Base-by-base conservation (phyloP, 805 yeast species). In the Saccharomycopsis fibuligera region DNA sequence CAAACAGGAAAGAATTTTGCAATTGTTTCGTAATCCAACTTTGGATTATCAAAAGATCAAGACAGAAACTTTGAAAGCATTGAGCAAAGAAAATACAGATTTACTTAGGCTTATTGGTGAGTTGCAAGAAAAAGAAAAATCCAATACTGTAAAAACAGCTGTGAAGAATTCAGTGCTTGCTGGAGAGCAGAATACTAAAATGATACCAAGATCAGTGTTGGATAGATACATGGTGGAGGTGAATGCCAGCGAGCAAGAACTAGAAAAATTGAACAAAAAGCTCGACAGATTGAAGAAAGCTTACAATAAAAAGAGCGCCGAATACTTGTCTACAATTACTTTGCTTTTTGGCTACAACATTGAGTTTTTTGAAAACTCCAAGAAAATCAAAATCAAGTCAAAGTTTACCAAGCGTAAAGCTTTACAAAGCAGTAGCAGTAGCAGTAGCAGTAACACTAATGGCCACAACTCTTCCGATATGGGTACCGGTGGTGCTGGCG, bases 291-390 rank as follows among this genome's bases (percentile, higher is more conserved):
- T 74, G 17, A 75, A 69, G 54, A 78, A 81, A 54, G 73, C 76
- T 5, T 87, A 78, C 60, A 65, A 78, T 16, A 73, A 74, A 44
- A 84, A 85, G 60, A 79, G 91, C n/a, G 64, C 72, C 29, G 90
- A 86, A 58, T 81, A 86, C 45, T 68, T 87, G 33, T 78, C 81
- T 29, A 76, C 83, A 1, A 79, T 87, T 0, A 76, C 80, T 47
- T 70, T 81, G 3, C 70, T 83, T 25, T 70, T 89, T 45, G 96
- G 96, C 0, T 87, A 78, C 62, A 74, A 76, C 41, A 66, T 88
- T 22, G 95, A 86, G 59, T 81, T 86, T 54, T 63, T 79, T 60
- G 68, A 72, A 55, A 68, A 79, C 67, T 63, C 75, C 61, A 49
- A 46, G 27, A 67, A 77, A 68, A 68, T 83, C 57, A 69, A 83